A percentile compares a stretch with the other conserved stretches of the same genome.
Evolutionary conservation across 345 rosid species (phyloP).

Genomic region (Eucalyptus microcorys): DNA sequence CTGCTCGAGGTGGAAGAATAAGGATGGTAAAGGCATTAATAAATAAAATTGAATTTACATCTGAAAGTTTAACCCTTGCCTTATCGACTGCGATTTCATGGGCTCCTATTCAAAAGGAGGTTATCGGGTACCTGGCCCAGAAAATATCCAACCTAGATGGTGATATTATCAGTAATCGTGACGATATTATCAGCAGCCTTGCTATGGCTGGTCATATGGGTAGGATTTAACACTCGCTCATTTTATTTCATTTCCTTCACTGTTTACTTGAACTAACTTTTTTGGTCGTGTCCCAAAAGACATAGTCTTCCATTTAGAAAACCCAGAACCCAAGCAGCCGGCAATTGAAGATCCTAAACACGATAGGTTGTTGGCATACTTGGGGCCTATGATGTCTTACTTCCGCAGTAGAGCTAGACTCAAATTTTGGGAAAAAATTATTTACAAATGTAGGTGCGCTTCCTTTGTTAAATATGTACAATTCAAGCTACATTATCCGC

Average conservation of each 20-base stretch:
- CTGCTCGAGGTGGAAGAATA: not conserved
- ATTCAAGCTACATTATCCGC: not conserved
- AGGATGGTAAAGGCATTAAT: not conserved
- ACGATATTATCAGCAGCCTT: not conserved
- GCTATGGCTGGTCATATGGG: not conserved
- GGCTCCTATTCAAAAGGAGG: not conserved
- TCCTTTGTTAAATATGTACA: not conserved
- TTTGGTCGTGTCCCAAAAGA: too few relatives aligned
- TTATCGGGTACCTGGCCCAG: not conserved
- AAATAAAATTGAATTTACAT: rapidly evolving
- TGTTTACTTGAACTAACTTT: not conserved
- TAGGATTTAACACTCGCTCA: not conserved
- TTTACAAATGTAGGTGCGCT: not conserved
- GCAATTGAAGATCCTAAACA: too few relatives aligned
- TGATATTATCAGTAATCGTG: too few relatives aligned
- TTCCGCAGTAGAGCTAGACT: not conserved
- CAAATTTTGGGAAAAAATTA: not conserved
- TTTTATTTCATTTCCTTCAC: not conserved
- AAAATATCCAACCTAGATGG: too few relatives aligned
- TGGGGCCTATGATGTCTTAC: not conserved
- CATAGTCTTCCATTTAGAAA: too few relatives aligned
- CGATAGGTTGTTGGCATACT: not conserved
- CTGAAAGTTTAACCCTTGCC: not conserved
- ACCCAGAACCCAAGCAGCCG: rapidly evolving
- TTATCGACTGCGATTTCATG: not conserved